phyloP scores from a whole-genome alignment of 257 asterid species.

The Avicennia marina region DNA sequence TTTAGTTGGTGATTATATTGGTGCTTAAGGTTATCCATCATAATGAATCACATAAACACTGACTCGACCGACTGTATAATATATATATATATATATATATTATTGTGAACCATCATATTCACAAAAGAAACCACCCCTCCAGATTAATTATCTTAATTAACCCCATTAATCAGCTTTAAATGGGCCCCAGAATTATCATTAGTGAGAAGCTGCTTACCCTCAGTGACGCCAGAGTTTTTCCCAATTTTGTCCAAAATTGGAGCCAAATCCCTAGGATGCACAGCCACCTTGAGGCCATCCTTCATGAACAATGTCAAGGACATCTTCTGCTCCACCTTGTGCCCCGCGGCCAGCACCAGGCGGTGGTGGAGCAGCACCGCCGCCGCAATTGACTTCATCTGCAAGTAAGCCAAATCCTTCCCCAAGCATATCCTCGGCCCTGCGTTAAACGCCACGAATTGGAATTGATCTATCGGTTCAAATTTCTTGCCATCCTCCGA shows the following conservation, averaged over 20 bases:
- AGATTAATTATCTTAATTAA: too few relatives aligned
- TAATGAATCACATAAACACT: too few relatives aligned
- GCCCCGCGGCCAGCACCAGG: constrained; percentile 41
- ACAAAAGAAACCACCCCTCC: too few relatives aligned
- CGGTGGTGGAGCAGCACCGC: constrained; percentile 54
- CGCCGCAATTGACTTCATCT: constrained; percentile 54
- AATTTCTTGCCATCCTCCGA: constrained; percentile 36
- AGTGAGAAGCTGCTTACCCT: too few relatives aligned
- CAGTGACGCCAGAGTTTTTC: too few relatives aligned
- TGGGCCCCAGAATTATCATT: too few relatives aligned
- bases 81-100: too few relatives aligned
- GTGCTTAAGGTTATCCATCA: too few relatives aligned
- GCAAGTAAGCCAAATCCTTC: constrained; percentile 49
- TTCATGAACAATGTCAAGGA: constrained; percentile 54
- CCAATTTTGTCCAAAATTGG: constrained; percentile 27
- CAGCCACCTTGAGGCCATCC: constrained; percentile 43
- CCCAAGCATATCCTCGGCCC: constrained; percentile 56
- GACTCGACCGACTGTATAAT: too few relatives aligned
- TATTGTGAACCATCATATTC: too few relatives aligned
- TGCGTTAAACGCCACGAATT: constrained; percentile 47
- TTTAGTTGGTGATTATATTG: too few relatives aligned
- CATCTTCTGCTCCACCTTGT: constrained; percentile 50
- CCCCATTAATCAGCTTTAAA: too few relatives aligned
- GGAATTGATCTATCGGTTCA: constrained; percentile 32
- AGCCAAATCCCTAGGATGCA: constrained; percentile 37